Percentiles rank a stretch among this genome's conserved stretches.
Conservation (phyloP, 768 basidiomycete species). For the Russula ochroleuca region DNA sequence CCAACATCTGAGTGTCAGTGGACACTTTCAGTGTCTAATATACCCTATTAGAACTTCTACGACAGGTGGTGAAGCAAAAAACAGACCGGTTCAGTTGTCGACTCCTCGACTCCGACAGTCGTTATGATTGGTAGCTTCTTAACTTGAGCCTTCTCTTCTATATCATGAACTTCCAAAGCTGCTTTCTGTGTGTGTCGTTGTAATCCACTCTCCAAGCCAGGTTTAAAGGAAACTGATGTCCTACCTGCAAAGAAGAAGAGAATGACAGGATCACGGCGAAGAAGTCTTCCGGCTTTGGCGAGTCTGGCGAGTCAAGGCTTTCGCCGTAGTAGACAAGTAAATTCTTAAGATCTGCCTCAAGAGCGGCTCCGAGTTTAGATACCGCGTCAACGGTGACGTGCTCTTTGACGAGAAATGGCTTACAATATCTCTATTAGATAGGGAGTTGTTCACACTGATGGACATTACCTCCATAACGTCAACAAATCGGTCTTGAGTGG, state of each 20-base stretch:
- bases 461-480: constrained; percentile 61
- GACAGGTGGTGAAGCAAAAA: not conserved
- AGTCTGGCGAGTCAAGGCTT: constrained; percentile 54
- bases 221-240: constrained; percentile 20
- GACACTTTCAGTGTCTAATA: constrained; percentile 44
- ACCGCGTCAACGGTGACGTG: constrained; percentile 58
- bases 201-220: not conserved
- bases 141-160: constrained; percentile 32
- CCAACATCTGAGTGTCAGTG: constrained; percentile 31
- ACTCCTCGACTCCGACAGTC: constrained; percentile 16
- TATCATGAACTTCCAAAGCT: constrained; percentile 59
- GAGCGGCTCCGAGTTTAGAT: constrained; percentile 49
- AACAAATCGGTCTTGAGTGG: constrained; percentile 57
- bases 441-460: not conserved
- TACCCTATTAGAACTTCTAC: not conserved
- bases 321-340: constrained; percentile 78
- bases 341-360: constrained; percentile 58
- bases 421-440: constrained; percentile 6
- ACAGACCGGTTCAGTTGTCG: constrained; percentile 20
- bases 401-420: constrained; percentile 42
- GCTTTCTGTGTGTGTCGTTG: constrained; percentile 52
- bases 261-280: constrained; percentile 74
- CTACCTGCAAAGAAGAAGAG: constrained; percentile 65
- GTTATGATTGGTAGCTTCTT: constrained; percentile 16
- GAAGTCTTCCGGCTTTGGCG: constrained; percentile 76